These are phyloP conservation scores for Alternaria gansuensis DNA, from an alignment of 2,329 filamentous ascomycete genomes.

Conservation along the genomic window DNA sequence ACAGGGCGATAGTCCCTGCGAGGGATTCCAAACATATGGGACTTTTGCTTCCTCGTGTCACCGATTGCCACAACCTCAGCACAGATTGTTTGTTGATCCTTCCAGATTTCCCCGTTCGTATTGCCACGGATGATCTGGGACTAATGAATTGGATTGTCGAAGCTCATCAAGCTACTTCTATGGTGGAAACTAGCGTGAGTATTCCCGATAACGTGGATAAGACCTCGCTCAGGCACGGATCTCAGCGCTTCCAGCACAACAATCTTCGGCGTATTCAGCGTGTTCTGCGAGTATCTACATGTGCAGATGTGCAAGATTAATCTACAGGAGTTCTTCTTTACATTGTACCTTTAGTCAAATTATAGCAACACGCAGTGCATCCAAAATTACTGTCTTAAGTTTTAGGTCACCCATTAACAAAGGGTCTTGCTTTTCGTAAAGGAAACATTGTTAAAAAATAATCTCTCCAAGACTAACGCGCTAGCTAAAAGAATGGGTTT, in stretches of 20 bases:
- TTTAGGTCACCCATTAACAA: not conserved
- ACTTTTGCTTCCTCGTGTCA: too few relatives aligned
- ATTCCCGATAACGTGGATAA: not conserved
- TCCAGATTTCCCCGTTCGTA: not conserved
- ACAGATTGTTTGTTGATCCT: not conserved
- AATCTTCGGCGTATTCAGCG: not conserved
- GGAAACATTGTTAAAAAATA: not conserved
- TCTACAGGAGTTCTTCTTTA: not conserved
- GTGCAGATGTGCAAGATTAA: not conserved
- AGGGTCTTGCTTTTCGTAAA: not conserved
- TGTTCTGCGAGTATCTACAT: not conserved
- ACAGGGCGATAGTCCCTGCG: too few relatives aligned
- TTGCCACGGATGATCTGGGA: not conserved
- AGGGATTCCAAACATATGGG: too few relatives aligned
- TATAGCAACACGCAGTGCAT: not conserved
- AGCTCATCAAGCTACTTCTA: not conserved
- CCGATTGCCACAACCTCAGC: too few relatives aligned
- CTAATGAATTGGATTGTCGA: not conserved
- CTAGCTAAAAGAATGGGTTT: not conserved
- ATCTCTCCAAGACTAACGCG: not conserved
- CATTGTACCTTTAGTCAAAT: accelerated
- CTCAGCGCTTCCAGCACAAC: not conserved
- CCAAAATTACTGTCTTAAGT: not conserved
- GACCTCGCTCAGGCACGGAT: not conserved
- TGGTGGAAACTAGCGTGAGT: not conserved